Conservation (phyloP, 2,329 filamentous ascomycete species). For the Pseudogymnoascus sp. region DNA sequence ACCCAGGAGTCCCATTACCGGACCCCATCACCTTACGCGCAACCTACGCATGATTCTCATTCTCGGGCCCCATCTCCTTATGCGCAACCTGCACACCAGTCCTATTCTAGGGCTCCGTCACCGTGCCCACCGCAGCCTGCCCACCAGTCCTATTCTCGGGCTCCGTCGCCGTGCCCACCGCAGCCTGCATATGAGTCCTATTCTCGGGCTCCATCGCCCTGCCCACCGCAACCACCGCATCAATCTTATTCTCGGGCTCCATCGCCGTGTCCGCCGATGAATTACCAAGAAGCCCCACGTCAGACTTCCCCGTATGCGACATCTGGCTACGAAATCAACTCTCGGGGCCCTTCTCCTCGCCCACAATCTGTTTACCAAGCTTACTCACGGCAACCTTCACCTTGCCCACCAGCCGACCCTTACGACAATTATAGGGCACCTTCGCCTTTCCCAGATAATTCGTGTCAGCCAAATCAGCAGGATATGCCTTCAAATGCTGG, state of each 20-base stretch:
- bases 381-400: slow-evolving; percentile 25
- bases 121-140: slow-evolving; percentile 28
- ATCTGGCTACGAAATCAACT: slow-evolving; percentile 31
- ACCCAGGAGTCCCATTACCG: background rate
- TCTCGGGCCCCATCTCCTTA: slow-evolving; percentile 35
- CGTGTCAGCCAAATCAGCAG: slow-evolving; percentile 20
- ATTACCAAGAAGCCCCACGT: slow-evolving; percentile 17
- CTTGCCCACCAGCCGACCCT: slow-evolving; percentile 33
- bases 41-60: slow-evolving; percentile 19
- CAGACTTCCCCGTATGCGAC: background rate
- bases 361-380: slow-evolving; percentile 26
- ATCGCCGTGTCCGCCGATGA: slow-evolving; percentile 25
- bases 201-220: slow-evolving; percentile 34
- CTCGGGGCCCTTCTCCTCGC: slow-evolving; percentile 26
- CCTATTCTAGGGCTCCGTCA: slow-evolving; percentile 30
- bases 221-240: slow-evolving; percentile 31
- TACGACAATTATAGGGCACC: slow-evolving; percentile 28
- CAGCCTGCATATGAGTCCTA: slow-evolving; percentile 20
- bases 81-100: slow-evolving; percentile 25
- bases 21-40: background rate
- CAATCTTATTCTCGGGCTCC: slow-evolving; percentile 26
- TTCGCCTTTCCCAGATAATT: slow-evolving; percentile 25
- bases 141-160: slow-evolving; percentile 26
- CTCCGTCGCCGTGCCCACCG: slow-evolving; percentile 30
- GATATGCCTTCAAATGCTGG: slow-evolving; percentile 25